These are phyloP conservation scores for Lathyrus aphaca DNA, from an alignment of 306 rosid genomes.

Conservation along the genomic window DNA sequence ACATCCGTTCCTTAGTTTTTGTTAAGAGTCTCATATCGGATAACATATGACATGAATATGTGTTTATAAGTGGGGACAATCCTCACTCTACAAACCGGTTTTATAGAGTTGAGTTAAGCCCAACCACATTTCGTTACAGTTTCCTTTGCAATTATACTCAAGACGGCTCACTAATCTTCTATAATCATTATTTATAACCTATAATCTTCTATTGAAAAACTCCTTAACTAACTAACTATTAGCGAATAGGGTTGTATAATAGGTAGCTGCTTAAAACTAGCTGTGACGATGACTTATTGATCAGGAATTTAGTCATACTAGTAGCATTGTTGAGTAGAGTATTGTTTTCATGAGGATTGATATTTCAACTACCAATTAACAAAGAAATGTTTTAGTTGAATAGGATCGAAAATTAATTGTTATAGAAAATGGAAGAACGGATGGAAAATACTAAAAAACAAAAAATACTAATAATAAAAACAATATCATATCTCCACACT, in stretches of 20 bases:
- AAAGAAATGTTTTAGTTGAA: constrained; percentile 5
- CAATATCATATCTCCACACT: no score
- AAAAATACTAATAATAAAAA: no score
- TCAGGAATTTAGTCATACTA: not conserved
- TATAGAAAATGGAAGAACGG: not conserved
- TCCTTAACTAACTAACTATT: not conserved
- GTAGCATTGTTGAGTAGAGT: not conserved
- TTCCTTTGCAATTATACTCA: constrained; percentile 6
- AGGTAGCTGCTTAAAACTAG: constrained; percentile 9
- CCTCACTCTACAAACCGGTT: no score
- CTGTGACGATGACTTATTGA: not conserved
- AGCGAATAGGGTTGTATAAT: not conserved
- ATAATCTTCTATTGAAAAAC: not conserved
- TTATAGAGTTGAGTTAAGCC: no score
- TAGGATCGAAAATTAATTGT: not conserved
- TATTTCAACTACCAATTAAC: not conserved
- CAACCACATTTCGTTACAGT: no score
- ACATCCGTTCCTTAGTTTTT: not conserved
- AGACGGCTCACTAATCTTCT: not conserved
- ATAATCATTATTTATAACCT: not conserved
- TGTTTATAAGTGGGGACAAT: no score
- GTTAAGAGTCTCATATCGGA: no score
- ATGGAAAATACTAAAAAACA: not conserved
- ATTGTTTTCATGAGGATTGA: not conserved
- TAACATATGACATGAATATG: no score